Percentiles rank a stretch among this genome's conserved stretches.
Evolutionary conservation across 2,329 filamentous ascomycete species (phyloP).

Genomic region (Biscogniauxia marginata): DNA sequence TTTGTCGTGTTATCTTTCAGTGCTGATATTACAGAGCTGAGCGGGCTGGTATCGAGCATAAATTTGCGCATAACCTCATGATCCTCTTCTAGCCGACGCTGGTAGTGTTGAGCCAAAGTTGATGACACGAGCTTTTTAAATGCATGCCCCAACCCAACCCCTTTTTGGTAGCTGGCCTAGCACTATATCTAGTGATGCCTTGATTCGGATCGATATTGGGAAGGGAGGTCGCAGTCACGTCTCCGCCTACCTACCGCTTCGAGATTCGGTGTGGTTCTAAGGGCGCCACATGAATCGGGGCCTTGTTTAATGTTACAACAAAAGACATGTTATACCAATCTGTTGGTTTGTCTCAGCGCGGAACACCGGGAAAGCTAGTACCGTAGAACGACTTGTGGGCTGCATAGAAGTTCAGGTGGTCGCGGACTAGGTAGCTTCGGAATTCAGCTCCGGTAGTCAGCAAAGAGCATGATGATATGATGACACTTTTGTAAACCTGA

Average conservation of each 20-base stretch:
- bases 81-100: neutral
- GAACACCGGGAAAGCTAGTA: neutral
- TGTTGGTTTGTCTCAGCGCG: neutral
- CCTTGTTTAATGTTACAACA: neutral
- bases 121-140: neutral
- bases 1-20: neutral
- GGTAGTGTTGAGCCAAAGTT: neutral
- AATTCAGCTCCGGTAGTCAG: neutral
- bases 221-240: neutral
- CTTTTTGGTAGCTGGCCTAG: neutral
- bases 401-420: neutral
- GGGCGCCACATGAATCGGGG: neutral
- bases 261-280: neutral
- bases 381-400: neutral
- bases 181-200: neutral
- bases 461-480: too few species aligned
- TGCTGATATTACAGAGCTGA: neutral
- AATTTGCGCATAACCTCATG: neutral
- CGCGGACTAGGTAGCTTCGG: neutral
- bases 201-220: neutral
- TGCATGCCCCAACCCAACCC: neutral
- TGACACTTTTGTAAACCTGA: too few species aligned
- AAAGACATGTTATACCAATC: neutral
- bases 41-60: neutral
- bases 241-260: neutral